phyloP scores from a whole-genome alignment of 192 early-diverging fungal species.

The Dissophora ornata region DNA sequence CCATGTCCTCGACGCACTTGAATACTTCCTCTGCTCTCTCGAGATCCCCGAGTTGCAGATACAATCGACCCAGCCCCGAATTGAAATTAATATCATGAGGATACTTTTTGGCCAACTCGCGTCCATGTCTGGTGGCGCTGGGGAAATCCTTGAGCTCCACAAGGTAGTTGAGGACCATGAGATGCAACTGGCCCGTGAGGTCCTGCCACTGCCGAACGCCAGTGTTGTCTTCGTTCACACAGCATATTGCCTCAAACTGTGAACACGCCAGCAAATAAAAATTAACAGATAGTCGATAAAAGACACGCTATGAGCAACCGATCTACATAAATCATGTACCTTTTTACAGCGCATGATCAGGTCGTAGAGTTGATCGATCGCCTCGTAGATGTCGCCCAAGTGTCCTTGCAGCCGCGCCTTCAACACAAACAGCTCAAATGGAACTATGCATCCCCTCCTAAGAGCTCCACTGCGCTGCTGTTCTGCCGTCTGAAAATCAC shows the following conservation, averaged over 20 bases:
- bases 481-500: conserved; percentile 15
- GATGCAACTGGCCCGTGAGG: conserved; percentile 54
- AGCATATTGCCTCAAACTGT: conserved; percentile 46
- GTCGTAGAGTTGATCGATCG: conserved; percentile 57
- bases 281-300: too few species aligned
- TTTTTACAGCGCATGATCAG: conserved; percentile 60
- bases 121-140: conserved; percentile 48
- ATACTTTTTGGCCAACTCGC: conserved; percentile 37
- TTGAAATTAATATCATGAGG: conserved; percentile 52
- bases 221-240: conserved; percentile 6
- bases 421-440: conserved; percentile 62
- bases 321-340: too few species aligned
- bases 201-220: conserved; percentile 52
- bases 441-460: conserved; percentile 56
- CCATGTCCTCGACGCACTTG: conserved; percentile 42
- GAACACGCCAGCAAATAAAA: too few species aligned
- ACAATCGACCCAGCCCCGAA: conserved; percentile 58
- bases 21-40: conserved; percentile 53
- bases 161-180: conserved; percentile 58
- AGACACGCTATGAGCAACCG: too few species aligned
- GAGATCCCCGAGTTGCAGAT: conserved; percentile 59
- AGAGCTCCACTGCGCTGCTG: conserved; percentile 5
- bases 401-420: conserved; percentile 56
- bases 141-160: conserved; percentile 59
- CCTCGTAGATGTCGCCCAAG: conserved; percentile 52